Conservation (phyloP, 176 grass and related monocot genomes). For the Pontederia paniculata region DNA sequence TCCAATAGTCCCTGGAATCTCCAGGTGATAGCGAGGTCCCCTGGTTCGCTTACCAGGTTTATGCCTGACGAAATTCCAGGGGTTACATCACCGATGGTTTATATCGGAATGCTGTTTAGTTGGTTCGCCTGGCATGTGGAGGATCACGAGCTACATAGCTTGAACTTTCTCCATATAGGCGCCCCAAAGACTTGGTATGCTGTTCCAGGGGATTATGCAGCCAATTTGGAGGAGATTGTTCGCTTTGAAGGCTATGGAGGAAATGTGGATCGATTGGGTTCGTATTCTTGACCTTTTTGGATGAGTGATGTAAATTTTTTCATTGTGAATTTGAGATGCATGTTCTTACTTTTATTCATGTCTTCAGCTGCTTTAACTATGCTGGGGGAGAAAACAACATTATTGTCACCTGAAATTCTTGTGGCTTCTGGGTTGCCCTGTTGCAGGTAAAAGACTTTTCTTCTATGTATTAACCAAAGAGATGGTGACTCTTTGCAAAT, state of each 20-base stretch:
- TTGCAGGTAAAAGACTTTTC: slow-evolving; percentile 51
- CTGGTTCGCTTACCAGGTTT: slow-evolving; percentile 78
- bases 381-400: slow-evolving; percentile 89
- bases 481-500: too few relatives aligned
- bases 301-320: background rate
- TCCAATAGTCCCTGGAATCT: slow-evolving; percentile 97
- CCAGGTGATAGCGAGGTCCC: slow-evolving; percentile 63
- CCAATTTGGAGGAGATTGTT: slow-evolving; percentile 66
- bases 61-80: slow-evolving; percentile 92
- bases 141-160: slow-evolving; percentile 93
- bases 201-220: slow-evolving; percentile 44
- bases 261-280: slow-evolving; percentile 63
- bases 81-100: slow-evolving; percentile 94
- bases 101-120: slow-evolving; percentile 93
- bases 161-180: slow-evolving; percentile 78
- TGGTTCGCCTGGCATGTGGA: slow-evolving; percentile 99
- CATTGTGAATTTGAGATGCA: background rate
- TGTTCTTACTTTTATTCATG: slow-evolving; percentile 24
- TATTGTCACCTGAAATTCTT: slow-evolving; percentile 78
- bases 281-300: background rate
- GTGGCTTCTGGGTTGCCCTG: slow-evolving; percentile 58
- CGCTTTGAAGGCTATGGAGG: slow-evolving; percentile 76
- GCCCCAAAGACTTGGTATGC: slow-evolving; percentile 92
- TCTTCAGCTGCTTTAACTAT: slow-evolving; percentile 56
- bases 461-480: background rate